Evolutionary conservation across 2,329 filamentous ascomycete species (phyloP).

Genomic region (Botrytis medusae): DNA sequence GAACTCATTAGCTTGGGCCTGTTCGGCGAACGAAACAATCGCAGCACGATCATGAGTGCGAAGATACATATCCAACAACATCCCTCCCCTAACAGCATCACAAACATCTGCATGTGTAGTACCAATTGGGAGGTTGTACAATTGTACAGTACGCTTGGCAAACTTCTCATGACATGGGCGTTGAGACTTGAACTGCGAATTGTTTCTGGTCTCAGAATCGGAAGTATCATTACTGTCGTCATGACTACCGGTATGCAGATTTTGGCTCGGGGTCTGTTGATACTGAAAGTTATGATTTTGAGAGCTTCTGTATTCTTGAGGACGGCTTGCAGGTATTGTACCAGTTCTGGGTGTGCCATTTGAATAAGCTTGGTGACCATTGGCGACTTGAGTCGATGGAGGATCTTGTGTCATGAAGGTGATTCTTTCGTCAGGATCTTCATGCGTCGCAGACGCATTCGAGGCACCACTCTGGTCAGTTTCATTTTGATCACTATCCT

Average conservation of each 20-base stretch:
- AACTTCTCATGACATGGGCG: slow-evolving; percentile 35
- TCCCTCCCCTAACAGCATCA: slow-evolving; percentile 65
- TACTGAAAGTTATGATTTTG: slow-evolving; percentile 22
- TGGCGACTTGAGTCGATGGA: slow-evolving; percentile 25
- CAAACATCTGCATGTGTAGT: slow-evolving; percentile 66
- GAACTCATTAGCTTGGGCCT: slow-evolving; percentile 63
- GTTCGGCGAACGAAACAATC: slow-evolving; percentile 68
- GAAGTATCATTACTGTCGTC: slow-evolving; percentile 31
- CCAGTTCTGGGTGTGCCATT: slow-evolving; percentile 30
- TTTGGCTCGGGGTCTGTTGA: slow-evolving; percentile 25
- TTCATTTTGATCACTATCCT: slow-evolving; percentile 29
- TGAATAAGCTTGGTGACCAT: slow-evolving; percentile 32
- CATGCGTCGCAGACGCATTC: slow-evolving; percentile 23
- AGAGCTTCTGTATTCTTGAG: slow-evolving; percentile 27
- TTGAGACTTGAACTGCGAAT: slow-evolving; percentile 26
- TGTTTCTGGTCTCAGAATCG: slow-evolving; percentile 31
- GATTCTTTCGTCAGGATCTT: slow-evolving; percentile 23
- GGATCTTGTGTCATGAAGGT: slow-evolving; percentile 25
- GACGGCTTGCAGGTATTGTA: slow-evolving; percentile 22
- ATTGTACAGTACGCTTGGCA: slow-evolving; percentile 57
- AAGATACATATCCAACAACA: slow-evolving; percentile 67
- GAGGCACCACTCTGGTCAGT: slow-evolving; percentile 23
- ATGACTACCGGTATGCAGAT: slow-evolving; percentile 26
- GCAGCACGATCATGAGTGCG: slow-evolving; percentile 58
- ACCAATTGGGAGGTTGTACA: slow-evolving; percentile 61